Conservation (phyloP, 2,329 filamentous ascomycete species). For the Ophiostoma ulmi region DNA sequence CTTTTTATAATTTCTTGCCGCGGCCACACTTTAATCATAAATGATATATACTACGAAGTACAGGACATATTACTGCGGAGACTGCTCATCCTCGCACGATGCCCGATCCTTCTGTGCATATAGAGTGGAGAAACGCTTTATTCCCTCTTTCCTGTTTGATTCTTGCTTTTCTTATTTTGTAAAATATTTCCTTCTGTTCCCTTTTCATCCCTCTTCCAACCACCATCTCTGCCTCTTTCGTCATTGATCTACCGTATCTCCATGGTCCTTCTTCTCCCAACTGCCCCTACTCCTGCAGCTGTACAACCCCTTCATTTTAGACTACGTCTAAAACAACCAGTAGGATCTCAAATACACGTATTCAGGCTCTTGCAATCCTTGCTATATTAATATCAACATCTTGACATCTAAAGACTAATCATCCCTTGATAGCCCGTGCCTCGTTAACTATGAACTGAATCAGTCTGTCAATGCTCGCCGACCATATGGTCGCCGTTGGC, state of each 20-base stretch:
- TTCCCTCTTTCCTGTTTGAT: neutral
- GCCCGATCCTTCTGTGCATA: neutral
- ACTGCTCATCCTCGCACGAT: neutral
- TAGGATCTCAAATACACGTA: neutral
- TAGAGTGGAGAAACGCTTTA: neutral
- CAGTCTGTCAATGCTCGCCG: neutral
- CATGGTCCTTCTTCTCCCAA: neutral
- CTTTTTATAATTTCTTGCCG: neutral
- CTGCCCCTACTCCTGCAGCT: neutral
- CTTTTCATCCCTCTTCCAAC: neutral
- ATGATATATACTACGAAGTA: too few species aligned
- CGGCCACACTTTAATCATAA: neutral
- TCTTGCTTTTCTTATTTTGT: neutral
- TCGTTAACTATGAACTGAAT: neutral
- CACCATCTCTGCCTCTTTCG: neutral
- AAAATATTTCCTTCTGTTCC: neutral
- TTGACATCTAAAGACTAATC: neutral
- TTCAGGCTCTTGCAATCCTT: neutral
- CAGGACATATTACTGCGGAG: neutral
- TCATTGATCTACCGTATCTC: neutral
- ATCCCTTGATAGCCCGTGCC: neutral
- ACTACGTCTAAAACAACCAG: neutral
- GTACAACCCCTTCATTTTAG: neutral
- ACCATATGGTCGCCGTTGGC: constrained; percentile 10
- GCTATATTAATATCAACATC: too few species aligned